phyloP scores from a whole-genome alignment of 768 basidiomycete genomes.

The Lactarius akahatsu region DNA sequence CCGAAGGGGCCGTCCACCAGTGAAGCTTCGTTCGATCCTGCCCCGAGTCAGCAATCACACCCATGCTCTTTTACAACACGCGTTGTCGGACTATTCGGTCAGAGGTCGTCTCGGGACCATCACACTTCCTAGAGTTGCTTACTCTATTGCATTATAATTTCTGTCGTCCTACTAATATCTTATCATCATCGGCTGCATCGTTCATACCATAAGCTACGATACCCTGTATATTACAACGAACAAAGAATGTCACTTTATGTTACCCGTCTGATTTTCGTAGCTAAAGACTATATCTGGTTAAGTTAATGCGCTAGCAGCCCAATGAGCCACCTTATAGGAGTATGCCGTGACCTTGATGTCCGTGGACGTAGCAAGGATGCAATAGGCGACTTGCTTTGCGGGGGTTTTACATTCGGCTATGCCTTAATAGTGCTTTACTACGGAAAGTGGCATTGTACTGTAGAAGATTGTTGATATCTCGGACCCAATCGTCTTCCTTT shows the following conservation, averaged over 20 bases:
- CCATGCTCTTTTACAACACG: constrained; percentile 9
- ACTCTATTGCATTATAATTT: not conserved
- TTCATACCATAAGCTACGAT: not conserved
- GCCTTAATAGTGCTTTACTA: constrained; percentile 79
- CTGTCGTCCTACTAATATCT: not conserved
- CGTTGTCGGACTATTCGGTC: constrained; percentile 4
- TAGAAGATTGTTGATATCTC: constrained; percentile 90
- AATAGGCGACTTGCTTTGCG: not conserved
- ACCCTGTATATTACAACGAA: not conserved
- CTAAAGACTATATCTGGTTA: not conserved
- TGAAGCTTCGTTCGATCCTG: not conserved
- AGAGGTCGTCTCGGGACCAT: constrained; percentile 6
- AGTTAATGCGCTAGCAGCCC: not conserved
- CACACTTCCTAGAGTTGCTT: not conserved
- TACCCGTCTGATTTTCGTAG: not conserved
- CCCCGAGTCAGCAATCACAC: not conserved
- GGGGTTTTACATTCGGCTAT: constrained; percentile 56
- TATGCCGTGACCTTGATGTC: not conserved
- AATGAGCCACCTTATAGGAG: not conserved
- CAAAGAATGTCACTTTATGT: not conserved
- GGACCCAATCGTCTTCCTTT: constrained; percentile 93
- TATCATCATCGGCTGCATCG: too few relatives aligned
- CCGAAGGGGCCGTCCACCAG: not conserved
- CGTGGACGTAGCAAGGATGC: not conserved
- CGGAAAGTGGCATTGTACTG: constrained; percentile 95